Evolutionary conservation across 2,329 filamentous ascomycete genomes (phyloP), one percentile per base, ranked within the genome.

Genomic region (Volutella citrinella): DNA sequence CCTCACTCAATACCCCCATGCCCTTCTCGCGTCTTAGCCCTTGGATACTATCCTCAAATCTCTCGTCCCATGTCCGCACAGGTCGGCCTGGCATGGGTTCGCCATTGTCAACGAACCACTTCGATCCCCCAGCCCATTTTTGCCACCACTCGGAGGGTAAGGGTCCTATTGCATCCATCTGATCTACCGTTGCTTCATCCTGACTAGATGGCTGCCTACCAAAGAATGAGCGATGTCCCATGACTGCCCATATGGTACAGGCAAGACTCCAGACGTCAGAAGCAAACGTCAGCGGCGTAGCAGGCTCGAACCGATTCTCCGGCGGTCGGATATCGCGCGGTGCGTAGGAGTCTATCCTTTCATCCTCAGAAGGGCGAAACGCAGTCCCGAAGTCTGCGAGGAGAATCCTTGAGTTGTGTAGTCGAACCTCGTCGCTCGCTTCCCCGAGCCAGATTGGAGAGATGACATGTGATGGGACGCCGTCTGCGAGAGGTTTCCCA

Each of bases 251-350:
- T 22, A 66, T 61, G 0, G 53, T 34, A 33, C 57, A 66, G 1
- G 51, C 56, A 5, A 67, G 54, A n/a, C 55, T 61, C 64, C 61
- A 67, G 12, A 65, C 62, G 23, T 67, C 62, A 2, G 60, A 58
- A 15, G 50, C 16, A 23, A 58, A 60, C 3, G 55, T 54, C 7
- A 66, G 50, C 11, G 62, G 51, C 12, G 25, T 54, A 11, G 36
- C 38, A 18, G 57, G 52, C 19, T 64, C 57, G 34, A 68, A 66
- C 10, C 48, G 46, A 18, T 46, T 46, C 43, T 67, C 63, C 1
- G 62, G 63, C 10, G 60, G 55, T 4, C 54, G 52, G 28, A 52
- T 40, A 19, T 10, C 42, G 10, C 57, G 48, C 0, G 59, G 60
- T 10, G 56, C 54, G 20, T 52, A 48, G 16, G 57, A 63, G 14